phyloP scores from a whole-genome alignment of 495 filamentous ascomycete genomes.

The Penicillium daleae region DNA sequence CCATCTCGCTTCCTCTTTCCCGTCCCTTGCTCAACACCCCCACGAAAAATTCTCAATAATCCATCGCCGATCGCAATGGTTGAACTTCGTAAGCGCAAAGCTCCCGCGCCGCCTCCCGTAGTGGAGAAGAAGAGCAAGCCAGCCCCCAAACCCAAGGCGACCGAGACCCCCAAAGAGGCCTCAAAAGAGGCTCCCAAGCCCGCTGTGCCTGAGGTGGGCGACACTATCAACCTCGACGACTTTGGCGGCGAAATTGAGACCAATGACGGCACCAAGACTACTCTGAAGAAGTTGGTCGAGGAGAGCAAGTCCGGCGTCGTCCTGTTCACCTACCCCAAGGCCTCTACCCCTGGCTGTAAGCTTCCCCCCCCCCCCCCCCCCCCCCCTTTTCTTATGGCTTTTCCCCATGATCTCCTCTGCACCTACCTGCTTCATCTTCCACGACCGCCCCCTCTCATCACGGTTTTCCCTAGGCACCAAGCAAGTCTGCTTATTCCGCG shows the following conservation, averaged over 20 bases:
- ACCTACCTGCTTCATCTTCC: background rate
- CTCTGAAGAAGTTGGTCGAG: slow-evolving; percentile 75
- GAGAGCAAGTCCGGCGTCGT: slow-evolving; percentile 85
- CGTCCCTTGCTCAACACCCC: background rate
- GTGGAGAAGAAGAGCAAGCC: slow-evolving; percentile 59
- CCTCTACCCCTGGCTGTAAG: slow-evolving; percentile 94
- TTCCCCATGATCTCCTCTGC: slow-evolving; percentile 8
- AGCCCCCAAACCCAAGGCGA: slow-evolving; percentile 50
- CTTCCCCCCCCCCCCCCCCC: slow-evolving; percentile 16
- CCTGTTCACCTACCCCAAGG: slow-evolving; percentile 94
- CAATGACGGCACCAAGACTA: slow-evolving; percentile 78
- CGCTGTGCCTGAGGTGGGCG: slow-evolving; percentile 46
- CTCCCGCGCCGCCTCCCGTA: slow-evolving; percentile 56
- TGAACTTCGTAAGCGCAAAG: slow-evolving; percentile 79
- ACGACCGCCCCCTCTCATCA: background rate
- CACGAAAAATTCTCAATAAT: background rate
- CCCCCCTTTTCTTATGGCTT: background rate
- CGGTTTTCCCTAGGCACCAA: slow-evolving; percentile 66
- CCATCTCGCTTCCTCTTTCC: background rate
- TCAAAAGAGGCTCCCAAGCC: slow-evolving; percentile 21
- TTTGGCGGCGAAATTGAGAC: slow-evolving; percentile 87
- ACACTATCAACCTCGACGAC: slow-evolving; percentile 64
- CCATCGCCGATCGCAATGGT: slow-evolving; percentile 43
- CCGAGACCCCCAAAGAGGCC: slow-evolving; percentile 27
- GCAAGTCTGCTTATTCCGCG: slow-evolving; percentile 92